Conservation (phyloP, 805 yeast species). For the baker's yeast (Saccharomyces cerevisiae) region DNA sequence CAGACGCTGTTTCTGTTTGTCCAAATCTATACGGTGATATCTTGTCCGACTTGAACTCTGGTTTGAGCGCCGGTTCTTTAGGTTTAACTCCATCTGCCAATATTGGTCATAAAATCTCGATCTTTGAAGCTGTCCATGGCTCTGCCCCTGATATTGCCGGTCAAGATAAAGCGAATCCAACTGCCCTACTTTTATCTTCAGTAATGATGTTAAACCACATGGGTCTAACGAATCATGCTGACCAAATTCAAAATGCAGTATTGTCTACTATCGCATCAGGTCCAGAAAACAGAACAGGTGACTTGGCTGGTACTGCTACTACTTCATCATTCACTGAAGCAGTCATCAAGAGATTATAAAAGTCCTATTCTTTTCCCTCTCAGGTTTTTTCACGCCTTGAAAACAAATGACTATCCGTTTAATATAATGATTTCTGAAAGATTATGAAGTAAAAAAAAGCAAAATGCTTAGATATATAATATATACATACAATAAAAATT, state of each 20-base stretch:
- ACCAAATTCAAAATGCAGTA: slow-evolving; percentile 81
- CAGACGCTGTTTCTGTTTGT: slow-evolving; percentile 88
- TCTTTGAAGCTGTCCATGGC: slow-evolving; percentile 99
- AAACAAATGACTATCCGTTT: neutral
- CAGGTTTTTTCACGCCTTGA: neutral
- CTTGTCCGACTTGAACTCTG: slow-evolving; percentile 94
- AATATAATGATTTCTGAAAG: neutral
- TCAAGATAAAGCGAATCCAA: slow-evolving; percentile 97
- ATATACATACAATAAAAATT: neutral
- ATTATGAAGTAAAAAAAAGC: neutral
- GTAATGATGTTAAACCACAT: slow-evolving; percentile 99
- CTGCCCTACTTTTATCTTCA: slow-evolving; percentile 90
- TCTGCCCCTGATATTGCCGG: slow-evolving; percentile 99
- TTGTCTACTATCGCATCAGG: slow-evolving; percentile 86
- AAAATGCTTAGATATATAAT: neutral
- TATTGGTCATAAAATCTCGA: slow-evolving; percentile 97
- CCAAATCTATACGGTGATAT: slow-evolving; percentile 99
- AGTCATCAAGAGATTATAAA: slow-evolving; percentile 53
- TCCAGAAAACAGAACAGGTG: slow-evolving; percentile 92
- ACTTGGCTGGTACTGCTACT: slow-evolving; percentile 78
- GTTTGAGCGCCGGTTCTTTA: slow-evolving; percentile 89
- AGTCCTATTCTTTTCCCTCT: neutral
- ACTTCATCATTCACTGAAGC: slow-evolving; percentile 86
- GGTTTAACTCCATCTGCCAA: slow-evolving; percentile 99
- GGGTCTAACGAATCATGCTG: slow-evolving; percentile 78